Percentiles rank a stretch among this genome's conserved stretches.
phyloP scores from a whole-genome alignment of 768 basidiomycete species.

The Amanita rubescens region DNA sequence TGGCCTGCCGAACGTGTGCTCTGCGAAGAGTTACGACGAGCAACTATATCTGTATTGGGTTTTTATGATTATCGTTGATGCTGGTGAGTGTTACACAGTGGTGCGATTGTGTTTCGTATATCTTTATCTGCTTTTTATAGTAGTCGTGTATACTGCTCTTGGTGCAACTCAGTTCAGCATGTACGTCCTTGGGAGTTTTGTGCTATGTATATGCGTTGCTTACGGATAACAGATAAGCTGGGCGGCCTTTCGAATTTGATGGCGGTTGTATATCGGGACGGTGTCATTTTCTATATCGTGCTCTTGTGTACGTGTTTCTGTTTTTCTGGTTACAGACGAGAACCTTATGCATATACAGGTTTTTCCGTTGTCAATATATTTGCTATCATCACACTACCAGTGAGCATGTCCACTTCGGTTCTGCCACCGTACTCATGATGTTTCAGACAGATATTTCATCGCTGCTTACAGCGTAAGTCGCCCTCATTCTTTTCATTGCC shows the following conservation, averaged over 20 bases:
- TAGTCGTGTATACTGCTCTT: conserved; percentile 3
- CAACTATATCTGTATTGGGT: conserved; percentile 6
- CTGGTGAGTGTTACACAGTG: background rate
- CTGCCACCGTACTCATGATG: background rate
- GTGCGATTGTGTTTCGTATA: background rate
- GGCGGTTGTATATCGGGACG: conserved; percentile 5
- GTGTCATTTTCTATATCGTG: conserved; percentile 4
- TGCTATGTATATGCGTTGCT: background rate
- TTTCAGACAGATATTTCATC: background rate
- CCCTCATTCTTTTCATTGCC: background rate
- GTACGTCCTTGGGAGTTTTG: background rate
- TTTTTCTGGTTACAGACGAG: background rate
- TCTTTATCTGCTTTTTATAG: background rate
- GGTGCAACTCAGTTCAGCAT: background rate
- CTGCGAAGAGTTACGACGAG: background rate
- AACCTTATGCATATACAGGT: background rate
- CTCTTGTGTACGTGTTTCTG: conserved; percentile 1
- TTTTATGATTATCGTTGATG: conserved; percentile 5
- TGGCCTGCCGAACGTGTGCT: background rate
- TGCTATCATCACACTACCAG: background rate
- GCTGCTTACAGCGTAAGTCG: conserved; percentile 2
- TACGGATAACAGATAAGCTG: background rate
- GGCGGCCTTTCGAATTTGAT: conserved; percentile 6
- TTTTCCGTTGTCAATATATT: conserved; percentile 7
- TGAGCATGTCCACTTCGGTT: background rate